Conservation (phyloP, 257 asterid species). For the Fraxinus quadrangulata region DNA sequence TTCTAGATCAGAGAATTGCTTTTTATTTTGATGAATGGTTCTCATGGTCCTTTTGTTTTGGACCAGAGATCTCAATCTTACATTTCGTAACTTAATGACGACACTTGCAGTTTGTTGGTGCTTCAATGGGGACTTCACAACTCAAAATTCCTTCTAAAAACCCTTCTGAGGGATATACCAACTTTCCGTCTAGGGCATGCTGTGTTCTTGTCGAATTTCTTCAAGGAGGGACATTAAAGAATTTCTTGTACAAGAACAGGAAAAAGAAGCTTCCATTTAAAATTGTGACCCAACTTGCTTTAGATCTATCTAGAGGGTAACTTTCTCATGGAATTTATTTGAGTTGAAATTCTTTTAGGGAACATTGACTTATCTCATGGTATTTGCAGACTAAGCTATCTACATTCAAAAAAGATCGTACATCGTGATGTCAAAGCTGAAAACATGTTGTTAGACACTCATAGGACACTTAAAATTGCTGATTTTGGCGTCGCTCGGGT, state of each 20-base stretch:
- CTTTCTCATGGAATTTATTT: neutral
- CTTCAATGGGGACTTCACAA: slow-evolving; percentile 95
- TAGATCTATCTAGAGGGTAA: slow-evolving; percentile 90
- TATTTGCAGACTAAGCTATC: slow-evolving; percentile 72
- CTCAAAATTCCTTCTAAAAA: slow-evolving; percentile 84
- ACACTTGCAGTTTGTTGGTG: slow-evolving; percentile 71
- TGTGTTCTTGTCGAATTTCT: slow-evolving; percentile 91
- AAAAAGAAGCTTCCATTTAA: slow-evolving; percentile 81
- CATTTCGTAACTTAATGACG: neutral
- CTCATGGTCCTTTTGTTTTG: too few species aligned
- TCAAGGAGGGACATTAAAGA: slow-evolving; percentile 79
- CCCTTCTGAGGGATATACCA: slow-evolving; percentile 70
- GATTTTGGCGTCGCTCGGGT: slow-evolving; percentile 98
- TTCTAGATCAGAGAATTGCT: neutral
- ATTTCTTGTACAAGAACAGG: slow-evolving; percentile 68
- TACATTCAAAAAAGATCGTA: slow-evolving; percentile 84
- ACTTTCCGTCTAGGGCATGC: slow-evolving; percentile 84
- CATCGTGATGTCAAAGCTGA: slow-evolving; percentile 98
- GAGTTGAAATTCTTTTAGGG: neutral
- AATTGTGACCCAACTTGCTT: slow-evolving; percentile 80
- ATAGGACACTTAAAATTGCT: slow-evolving; percentile 71
- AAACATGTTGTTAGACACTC: slow-evolving; percentile 74
- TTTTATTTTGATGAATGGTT: slow-evolving; percentile 1
- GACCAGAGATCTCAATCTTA: neutral
- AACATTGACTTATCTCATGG: neutral